Percentiles rank a stretch among this genome's conserved stretches.
Conservation (phyloP, 208 protist genomes). For the Trypanosoma melophagium region DNA sequence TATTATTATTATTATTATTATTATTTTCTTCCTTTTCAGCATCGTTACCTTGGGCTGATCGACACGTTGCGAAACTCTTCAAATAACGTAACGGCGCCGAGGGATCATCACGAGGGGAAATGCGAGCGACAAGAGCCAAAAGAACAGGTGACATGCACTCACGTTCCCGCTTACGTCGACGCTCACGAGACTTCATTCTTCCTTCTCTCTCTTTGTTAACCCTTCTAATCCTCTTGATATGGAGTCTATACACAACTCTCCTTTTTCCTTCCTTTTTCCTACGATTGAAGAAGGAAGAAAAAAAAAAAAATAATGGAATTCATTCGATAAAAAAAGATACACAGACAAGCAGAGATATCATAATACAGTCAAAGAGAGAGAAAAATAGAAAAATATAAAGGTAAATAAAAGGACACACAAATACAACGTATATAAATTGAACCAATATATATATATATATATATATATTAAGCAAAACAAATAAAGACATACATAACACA, state of each 20-base stretch:
- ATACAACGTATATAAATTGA: not conserved
- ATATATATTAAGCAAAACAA: too few species aligned
- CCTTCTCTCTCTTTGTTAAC: not conserved
- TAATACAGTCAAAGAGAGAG: not conserved
- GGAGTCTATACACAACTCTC: too few species aligned
- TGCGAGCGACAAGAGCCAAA: conserved; percentile 40
- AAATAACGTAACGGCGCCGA: conserved; percentile 22
- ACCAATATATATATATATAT: too few species aligned
- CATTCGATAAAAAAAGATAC: too few species aligned
- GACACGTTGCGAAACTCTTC: conserved; percentile 14
- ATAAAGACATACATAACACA: too few species aligned
- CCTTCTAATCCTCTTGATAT: not conserved
- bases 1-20: not conserved
- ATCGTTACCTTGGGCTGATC: not conserved
- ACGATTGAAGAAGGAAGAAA: too few species aligned
- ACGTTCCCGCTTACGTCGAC: conserved; percentile 67
- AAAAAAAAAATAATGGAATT: too few species aligned
- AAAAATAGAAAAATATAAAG: conserved; percentile 6
- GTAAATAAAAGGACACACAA: not conserved
- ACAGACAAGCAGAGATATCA: too few species aligned
- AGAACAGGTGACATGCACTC: conserved; percentile 58
- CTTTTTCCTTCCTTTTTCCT: too few species aligned
- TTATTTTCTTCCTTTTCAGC: not conserved
- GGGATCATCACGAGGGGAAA: conserved; percentile 45
- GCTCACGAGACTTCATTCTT: conserved; percentile 62